phyloP scores from a whole-genome alignment of 257 asterid species.

The Primulina huaijiensis region DNA sequence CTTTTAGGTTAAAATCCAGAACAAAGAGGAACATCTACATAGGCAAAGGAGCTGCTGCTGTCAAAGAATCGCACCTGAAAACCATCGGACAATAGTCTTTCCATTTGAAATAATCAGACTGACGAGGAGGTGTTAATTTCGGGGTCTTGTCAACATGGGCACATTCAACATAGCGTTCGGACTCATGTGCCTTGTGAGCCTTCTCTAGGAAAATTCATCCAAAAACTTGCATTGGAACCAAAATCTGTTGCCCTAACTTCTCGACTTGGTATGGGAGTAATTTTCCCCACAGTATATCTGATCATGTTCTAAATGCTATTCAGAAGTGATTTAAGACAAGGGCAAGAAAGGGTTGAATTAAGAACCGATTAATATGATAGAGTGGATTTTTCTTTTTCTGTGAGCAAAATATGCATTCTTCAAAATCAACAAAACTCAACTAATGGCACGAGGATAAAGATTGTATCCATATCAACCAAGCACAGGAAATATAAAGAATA shows the following conservation, averaged over 20 bases:
- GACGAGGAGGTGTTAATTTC: slow-evolving; percentile 86
- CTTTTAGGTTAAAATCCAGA: background rate
- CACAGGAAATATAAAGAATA: background rate
- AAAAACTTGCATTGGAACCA: slow-evolving; percentile 84
- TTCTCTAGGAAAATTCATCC: slow-evolving; percentile 91
- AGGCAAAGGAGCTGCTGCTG: background rate
- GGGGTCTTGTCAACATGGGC: too few species aligned
- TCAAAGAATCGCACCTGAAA: slow-evolving; percentile 60
- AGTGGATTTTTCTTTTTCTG: slow-evolving; percentile 1
- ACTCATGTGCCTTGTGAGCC: too few species aligned
- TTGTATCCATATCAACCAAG: slow-evolving; percentile 10
- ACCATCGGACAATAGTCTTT: slow-evolving; percentile 99
- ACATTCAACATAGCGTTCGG: too few species aligned
- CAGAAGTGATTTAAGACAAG: slow-evolving; percentile 24
- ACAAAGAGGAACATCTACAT: background rate
- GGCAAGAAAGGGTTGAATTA: slow-evolving; percentile 1
- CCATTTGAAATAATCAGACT: slow-evolving; percentile 97
- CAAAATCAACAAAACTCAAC: slow-evolving; percentile 21
- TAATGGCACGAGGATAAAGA: slow-evolving; percentile 8
- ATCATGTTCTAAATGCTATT: slow-evolving; percentile 28
- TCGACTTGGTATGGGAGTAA: slow-evolving; percentile 95
- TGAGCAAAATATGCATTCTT: slow-evolving; percentile 9
- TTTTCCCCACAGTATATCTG: slow-evolving; percentile 97
- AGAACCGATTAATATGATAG: slow-evolving; percentile 3
- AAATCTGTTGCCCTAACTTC: slow-evolving; percentile 85